Evolutionary conservation across 345 rosid species (phyloP).

Genomic region (Gossypium sturtianum): DNA sequence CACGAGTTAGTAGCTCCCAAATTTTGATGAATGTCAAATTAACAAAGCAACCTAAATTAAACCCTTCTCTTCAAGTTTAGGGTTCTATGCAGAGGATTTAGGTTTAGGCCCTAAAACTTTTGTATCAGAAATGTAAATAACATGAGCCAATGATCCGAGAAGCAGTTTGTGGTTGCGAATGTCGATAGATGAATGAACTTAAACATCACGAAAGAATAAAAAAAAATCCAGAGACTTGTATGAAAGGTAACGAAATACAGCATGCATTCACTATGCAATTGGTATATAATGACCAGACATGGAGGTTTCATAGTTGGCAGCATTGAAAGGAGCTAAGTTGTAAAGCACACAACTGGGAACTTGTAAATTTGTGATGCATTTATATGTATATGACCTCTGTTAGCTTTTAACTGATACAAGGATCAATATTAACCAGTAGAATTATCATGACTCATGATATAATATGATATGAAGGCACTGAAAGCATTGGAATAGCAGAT

Average conservation of each 20-base stretch:
- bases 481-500: neutral
- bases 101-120: neutral
- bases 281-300: neutral
- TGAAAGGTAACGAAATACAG: neutral
- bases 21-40: neutral
- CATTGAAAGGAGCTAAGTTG: neutral
- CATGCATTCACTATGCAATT: neutral
- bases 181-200: neutral
- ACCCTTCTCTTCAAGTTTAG: neutral
- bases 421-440: neutral
- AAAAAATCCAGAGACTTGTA: neutral
- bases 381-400: neutral
- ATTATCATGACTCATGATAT: neutral
- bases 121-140: neutral
- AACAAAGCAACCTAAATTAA: neutral
- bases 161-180: neutral
- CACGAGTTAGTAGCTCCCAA: constrained; percentile 9
- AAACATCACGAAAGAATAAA: neutral
- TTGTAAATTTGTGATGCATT: neutral
- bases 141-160: neutral
- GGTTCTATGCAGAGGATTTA: neutral
- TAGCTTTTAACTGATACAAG: neutral
- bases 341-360: neutral
- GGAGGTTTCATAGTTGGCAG: neutral
- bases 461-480: neutral